Conservation (phyloP, 1,139 yeast genomes). For the Pichia sp. region DNA sequence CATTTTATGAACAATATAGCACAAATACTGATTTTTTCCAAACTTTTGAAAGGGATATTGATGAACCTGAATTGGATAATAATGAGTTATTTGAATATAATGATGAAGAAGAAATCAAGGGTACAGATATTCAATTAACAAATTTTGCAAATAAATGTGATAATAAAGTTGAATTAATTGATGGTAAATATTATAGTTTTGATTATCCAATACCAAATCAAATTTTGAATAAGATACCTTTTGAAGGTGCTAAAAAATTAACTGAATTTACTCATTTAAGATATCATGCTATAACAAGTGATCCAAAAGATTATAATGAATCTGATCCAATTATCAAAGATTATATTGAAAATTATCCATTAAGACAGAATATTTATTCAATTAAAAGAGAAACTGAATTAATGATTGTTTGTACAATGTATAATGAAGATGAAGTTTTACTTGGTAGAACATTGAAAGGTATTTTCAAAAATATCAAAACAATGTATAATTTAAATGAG, state of each 20-base stretch:
- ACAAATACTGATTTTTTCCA: conserved; percentile 15
- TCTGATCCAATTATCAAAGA: conserved; percentile 34
- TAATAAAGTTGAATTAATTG: conserved; percentile 22
- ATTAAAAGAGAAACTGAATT: conserved; percentile 66
- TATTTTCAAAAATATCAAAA: conserved; percentile 73
- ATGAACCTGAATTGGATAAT: conserved; percentile 23
- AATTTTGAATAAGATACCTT: conserved; percentile 45
- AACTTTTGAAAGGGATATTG: conserved; percentile 23
- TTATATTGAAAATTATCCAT: conserved; percentile 32
- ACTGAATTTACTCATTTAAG: conserved; percentile 72
- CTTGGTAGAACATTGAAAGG: conserved; percentile 72
- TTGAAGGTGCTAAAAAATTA: conserved; percentile 39
- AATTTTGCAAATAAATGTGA: conserved; percentile 25
- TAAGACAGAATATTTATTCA: conserved; percentile 59
- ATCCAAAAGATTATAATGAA: conserved; percentile 57
- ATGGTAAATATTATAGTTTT: conserved; percentile 62
- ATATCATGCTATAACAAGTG: conserved; percentile 77
- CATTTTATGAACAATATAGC: not conserved
- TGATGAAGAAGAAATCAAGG: conserved; percentile 6
- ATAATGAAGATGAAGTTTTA: conserved; percentile 71
- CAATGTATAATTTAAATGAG: conserved; percentile 56
- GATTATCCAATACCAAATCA: conserved; percentile 71
- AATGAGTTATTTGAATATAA: conserved; percentile 12
- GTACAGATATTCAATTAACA: conserved; percentile 11
- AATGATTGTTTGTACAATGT: conserved; percentile 71